phyloP scores from a whole-genome alignment of 2,329 filamentous ascomycete species.

The Colletotrichum limetticola region DNA sequence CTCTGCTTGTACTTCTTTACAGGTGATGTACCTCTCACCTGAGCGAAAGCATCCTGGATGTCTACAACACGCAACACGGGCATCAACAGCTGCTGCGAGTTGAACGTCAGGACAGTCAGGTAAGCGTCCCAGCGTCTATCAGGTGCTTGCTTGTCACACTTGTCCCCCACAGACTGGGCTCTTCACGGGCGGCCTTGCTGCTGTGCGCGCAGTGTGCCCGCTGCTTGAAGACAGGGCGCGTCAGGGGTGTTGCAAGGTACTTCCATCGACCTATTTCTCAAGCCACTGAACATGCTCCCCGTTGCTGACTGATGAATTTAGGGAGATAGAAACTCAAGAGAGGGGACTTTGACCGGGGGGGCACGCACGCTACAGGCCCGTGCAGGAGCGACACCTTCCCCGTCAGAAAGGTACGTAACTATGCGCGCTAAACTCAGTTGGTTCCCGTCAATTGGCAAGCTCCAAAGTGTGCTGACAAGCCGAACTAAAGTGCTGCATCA shows the following conservation, averaged over 20 bases:
- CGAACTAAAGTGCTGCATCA: slow-evolving; percentile 17
- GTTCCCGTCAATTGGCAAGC: neutral
- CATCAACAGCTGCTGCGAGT: neutral
- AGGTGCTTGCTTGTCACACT: neutral
- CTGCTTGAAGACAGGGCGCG: slow-evolving; percentile 23
- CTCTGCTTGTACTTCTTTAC: neutral
- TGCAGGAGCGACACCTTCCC: slow-evolving; percentile 4
- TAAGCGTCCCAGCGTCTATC: neutral
- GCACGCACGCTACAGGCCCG: neutral
- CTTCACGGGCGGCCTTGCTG: slow-evolving; percentile 6
- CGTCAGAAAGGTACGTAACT: slow-evolving; percentile 2
- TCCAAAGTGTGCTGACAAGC: neutral
- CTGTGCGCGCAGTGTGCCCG: slow-evolving; percentile 12
- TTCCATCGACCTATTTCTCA: neutral
- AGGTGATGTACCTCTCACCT: neutral
- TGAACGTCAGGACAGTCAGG: too few relatives aligned
- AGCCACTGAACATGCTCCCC: neutral
- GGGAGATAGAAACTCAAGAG: neutral
- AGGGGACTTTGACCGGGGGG: neutral
- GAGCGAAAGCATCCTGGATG: neutral
- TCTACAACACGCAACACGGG: neutral
- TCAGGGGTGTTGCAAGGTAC: slow-evolving; percentile 25
- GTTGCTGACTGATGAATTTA: neutral
- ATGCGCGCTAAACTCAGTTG: slow-evolving; percentile 5
- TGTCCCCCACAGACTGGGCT: neutral